These are phyloP conservation scores for Backusella psychrophila DNA, from an alignment of 192 early-diverging fungal genomes.

Conservation along the genomic window DNA sequence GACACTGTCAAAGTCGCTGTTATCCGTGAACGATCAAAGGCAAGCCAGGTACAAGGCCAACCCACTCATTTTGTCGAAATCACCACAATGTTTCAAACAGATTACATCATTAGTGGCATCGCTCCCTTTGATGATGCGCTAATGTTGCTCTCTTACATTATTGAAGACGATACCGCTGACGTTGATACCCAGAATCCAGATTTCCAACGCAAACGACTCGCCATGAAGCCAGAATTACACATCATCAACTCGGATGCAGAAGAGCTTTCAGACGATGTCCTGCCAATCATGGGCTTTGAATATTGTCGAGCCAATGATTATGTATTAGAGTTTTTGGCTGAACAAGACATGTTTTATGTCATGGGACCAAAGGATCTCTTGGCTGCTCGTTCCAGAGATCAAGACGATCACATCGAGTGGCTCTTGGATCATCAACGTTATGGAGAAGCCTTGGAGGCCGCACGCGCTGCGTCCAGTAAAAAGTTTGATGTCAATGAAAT, in stretches of 20 bases:
- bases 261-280: constrained; percentile 84
- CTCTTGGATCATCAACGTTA: constrained; percentile 78
- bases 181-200: constrained; percentile 32
- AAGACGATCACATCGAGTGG: constrained; percentile 95
- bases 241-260: constrained; percentile 81
- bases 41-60: constrained; percentile 36
- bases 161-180: constrained; percentile 52
- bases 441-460: constrained; percentile 72
- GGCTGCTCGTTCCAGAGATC: constrained; percentile 81
- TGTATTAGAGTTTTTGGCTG: constrained; percentile 64
- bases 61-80: constrained; percentile 60
- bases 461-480: constrained; percentile 53
- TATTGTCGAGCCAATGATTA: constrained; percentile 96
- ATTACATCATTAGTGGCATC: constrained; percentile 83
- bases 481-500: constrained; percentile 65
- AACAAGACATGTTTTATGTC: constrained; percentile 87
- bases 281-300: constrained; percentile 82
- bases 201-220: constrained; percentile 29
- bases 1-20: constrained; percentile 85
- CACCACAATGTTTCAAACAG: constrained; percentile 68
- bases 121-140: constrained; percentile 75
- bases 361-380: constrained; percentile 94
- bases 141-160: constrained; percentile 68
- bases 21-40: constrained; percentile 53
- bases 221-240: constrained; percentile 86